These are phyloP conservation scores for Pseudocercospora musae DNA, from an alignment of 2,329 filamentous ascomycete genomes.

Conservation along the genomic window DNA sequence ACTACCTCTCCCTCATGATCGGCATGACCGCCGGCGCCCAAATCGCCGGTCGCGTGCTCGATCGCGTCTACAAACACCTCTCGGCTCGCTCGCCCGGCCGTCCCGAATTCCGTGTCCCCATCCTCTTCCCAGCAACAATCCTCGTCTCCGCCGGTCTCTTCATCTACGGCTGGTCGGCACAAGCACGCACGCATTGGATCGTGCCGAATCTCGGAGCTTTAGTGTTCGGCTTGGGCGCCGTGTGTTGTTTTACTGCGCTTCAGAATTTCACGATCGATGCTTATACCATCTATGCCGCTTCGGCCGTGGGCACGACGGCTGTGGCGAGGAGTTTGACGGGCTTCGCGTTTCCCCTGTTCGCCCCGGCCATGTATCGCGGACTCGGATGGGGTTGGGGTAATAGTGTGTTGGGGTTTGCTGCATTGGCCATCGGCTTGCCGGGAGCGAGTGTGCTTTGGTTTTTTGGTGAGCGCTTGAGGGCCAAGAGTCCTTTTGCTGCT, in stretches of 20 bases:
- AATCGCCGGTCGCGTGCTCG: conserved; percentile 27
- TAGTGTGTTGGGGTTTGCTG: conserved; percentile 53
- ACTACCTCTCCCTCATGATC: conserved; percentile 31
- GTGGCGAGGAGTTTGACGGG: conserved; percentile 54
- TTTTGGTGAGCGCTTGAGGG: conserved; percentile 34
- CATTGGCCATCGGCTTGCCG: conserved; percentile 49
- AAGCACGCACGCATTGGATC: conserved; percentile 52
- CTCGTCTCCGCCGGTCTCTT: conserved; percentile 54
- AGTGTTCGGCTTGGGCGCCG: conserved; percentile 51
- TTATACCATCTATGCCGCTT: conserved; percentile 45
- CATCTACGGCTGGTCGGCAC: conserved; percentile 57
- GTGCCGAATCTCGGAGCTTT: conserved; percentile 57
- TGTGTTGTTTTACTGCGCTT: conserved; percentile 53
- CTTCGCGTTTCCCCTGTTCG: conserved; percentile 59
- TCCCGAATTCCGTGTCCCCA: conserved; percentile 44
- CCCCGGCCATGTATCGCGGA: conserved; percentile 45
- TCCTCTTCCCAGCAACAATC: conserved; percentile 52
- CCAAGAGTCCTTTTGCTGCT: conserved; percentile 28
- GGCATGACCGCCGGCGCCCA: conserved; percentile 39
- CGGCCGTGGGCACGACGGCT: conserved; percentile 51
- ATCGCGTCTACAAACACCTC: conserved; percentile 30
- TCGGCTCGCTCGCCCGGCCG: conserved; percentile 27
- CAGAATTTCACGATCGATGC: conserved; percentile 60
- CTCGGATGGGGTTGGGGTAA: conserved; percentile 50
- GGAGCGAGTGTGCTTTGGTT: conserved; percentile 44